phyloP scores from a whole-genome alignment of 805 yeast species.

The Lipomyces lipofer region DNA sequence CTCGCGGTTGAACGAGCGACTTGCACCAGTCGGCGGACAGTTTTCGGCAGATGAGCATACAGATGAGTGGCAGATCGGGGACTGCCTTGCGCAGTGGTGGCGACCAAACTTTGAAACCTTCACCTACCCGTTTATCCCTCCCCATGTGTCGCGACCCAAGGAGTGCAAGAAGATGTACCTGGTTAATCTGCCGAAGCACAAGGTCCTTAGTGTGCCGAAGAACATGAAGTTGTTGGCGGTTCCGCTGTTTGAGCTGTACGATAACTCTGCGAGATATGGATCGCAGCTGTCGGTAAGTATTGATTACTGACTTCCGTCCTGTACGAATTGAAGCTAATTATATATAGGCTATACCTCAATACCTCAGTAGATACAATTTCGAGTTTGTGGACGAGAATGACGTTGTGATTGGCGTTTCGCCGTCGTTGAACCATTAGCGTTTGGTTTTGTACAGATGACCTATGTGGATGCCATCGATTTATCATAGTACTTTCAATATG shows the following conservation, averaged over 20 bases:
- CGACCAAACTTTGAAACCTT: slow-evolving; percentile 39
- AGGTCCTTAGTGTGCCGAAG: slow-evolving; percentile 36
- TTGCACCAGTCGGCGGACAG: slow-evolving; percentile 30
- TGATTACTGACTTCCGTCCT: background rate
- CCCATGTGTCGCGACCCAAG: slow-evolving; percentile 40
- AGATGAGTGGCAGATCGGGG: slow-evolving; percentile 38
- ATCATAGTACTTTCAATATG: too few species aligned
- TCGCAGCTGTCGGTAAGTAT: slow-evolving; percentile 35
- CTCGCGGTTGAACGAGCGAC: slow-evolving; percentile 29
- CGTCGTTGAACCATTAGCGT: slow-evolving; percentile 14
- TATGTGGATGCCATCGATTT: too few species aligned
- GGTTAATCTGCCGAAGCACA: slow-evolving; percentile 36
- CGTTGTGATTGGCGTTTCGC: slow-evolving; percentile 32
- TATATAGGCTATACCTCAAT: slow-evolving; percentile 40
- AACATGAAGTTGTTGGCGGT: slow-evolving; percentile 39
- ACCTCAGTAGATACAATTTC: slow-evolving; percentile 40
- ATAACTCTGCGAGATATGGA: slow-evolving; percentile 38
- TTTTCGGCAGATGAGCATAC: slow-evolving; percentile 27
- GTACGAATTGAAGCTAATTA: background rate
- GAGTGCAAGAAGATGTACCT: slow-evolving; percentile 40
- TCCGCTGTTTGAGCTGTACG: slow-evolving; percentile 40
- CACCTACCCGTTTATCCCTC: slow-evolving; percentile 41
- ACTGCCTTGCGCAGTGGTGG: slow-evolving; percentile 42
- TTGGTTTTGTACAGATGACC: background rate
- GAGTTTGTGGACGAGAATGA: slow-evolving; percentile 38